phyloP scores from a whole-genome alignment of 306 rosid genomes.

The Gleditsia sinensis region DNA sequence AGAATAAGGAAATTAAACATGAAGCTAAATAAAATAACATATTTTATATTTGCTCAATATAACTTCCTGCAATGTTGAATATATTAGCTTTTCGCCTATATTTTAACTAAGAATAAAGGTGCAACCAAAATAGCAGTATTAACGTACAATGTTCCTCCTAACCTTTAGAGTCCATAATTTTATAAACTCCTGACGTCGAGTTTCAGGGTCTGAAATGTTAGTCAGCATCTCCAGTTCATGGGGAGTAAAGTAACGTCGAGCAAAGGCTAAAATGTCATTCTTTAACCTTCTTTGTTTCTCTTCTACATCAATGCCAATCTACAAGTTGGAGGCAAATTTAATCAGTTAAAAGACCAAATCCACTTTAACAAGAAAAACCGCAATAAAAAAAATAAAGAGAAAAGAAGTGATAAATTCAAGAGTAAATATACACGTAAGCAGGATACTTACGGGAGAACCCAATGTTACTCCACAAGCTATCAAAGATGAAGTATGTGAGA shows the following conservation, averaged over 20 bases:
- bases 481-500: conserved; percentile 84
- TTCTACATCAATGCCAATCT: conserved; percentile 96
- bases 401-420: neutral
- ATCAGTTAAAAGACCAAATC: conserved; percentile 27
- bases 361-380: conserved; percentile 17
- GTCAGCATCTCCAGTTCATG: conserved; percentile 65
- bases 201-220: conserved; percentile 73
- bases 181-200: conserved; percentile 69
- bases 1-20: no score
- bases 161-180: conserved; percentile 59
- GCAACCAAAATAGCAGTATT: conserved; percentile 16
- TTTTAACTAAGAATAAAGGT: neutral
- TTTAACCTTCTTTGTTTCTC: conserved; percentile 75
- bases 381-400: neutral
- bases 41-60: no score
- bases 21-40: no score
- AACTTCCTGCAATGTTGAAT: no score
- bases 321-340: conserved; percentile 30
- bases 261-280: conserved; percentile 72
- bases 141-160: conserved; percentile 25
- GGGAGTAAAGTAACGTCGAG: conserved; percentile 75
- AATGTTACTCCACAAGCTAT: conserved; percentile 88
- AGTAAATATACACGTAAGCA: neutral
- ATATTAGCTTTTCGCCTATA: no score
- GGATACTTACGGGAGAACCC: conserved; percentile 64